These are phyloP conservation scores for Tylopilus sp. DNA, from an alignment of 768 basidiomycete genomes.

Conservation along the genomic window DNA sequence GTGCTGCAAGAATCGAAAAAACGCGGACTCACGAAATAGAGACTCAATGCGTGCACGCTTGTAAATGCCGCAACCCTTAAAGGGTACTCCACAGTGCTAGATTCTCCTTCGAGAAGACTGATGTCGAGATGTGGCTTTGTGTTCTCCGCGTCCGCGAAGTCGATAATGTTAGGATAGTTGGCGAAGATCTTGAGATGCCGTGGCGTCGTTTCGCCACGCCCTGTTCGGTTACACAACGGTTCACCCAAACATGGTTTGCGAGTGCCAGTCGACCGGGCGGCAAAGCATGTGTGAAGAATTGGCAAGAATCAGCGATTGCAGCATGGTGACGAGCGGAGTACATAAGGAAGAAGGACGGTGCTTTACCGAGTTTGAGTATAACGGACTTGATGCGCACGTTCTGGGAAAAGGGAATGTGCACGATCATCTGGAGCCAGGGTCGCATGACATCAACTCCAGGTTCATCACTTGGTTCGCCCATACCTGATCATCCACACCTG, in stretches of 20 bases:
- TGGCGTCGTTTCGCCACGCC: slow-evolving; percentile 75
- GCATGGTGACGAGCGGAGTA: slow-evolving; percentile 8
- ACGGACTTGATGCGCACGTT: slow-evolving; percentile 75
- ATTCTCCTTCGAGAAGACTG: slow-evolving; percentile 66
- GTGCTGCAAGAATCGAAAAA: slow-evolving; percentile 11
- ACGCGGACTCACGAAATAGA: slow-evolving; percentile 71
- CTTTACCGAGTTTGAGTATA: slow-evolving; percentile 70
- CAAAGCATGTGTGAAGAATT: neutral
- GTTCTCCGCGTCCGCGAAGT: slow-evolving; percentile 70
- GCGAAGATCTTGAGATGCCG: slow-evolving; percentile 72
- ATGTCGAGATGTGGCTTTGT: slow-evolving; percentile 71
- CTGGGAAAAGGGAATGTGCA: slow-evolving; percentile 78
- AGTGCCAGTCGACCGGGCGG: neutral
- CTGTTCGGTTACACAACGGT: slow-evolving; percentile 33
- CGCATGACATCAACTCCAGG: slow-evolving; percentile 9
- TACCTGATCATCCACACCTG: slow-evolving; percentile 85
- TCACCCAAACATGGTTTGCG: slow-evolving; percentile 2
- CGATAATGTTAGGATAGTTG: slow-evolving; percentile 71
- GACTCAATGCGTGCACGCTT: slow-evolving; percentile 66
- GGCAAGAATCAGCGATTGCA: slow-evolving; percentile 8
- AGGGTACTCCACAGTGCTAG: slow-evolving; percentile 71
- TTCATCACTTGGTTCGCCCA: slow-evolving; percentile 13
- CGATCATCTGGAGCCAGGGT: slow-evolving; percentile 54
- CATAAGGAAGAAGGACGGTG: slow-evolving; percentile 5
- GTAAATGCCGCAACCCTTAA: slow-evolving; percentile 72